These are phyloP conservation scores for Petunia axillaris DNA, from an alignment of 257 asterid species.

Conservation along the genomic window DNA sequence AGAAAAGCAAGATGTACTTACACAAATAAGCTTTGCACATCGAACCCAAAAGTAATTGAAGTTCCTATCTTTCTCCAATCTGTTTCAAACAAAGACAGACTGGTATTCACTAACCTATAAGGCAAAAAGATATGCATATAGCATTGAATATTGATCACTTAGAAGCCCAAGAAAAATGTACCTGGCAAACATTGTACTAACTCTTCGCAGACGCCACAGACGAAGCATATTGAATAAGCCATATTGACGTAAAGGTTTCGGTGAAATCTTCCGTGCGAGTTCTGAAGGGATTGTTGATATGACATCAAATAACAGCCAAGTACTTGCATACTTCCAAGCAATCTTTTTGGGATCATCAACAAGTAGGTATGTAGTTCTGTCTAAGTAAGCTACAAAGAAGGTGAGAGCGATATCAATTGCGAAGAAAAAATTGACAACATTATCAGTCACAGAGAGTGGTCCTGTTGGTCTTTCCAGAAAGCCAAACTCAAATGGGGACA, in stretches of 20 bases:
- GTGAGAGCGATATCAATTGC: conserved; percentile 80
- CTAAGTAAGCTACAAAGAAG: conserved; percentile 85
- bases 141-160: background rate
- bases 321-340: conserved; percentile 57
- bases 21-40: conserved; percentile 82
- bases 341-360: conserved; percentile 62
- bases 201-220: conserved; percentile 91
- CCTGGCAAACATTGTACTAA: conserved; percentile 84
- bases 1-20: conserved; percentile 44
- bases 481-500: conserved; percentile 89
- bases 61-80: conserved; percentile 88
- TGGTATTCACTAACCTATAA: background rate
- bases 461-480: conserved; percentile 57
- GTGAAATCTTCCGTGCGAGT: conserved; percentile 62
- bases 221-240: conserved; percentile 89
- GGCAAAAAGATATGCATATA: background rate
- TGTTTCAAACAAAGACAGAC: conserved; percentile 32
- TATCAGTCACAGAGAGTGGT: conserved; percentile 60
- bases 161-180: conserved; percentile 27
- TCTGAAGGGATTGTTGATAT: conserved; percentile 83
- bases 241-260: conserved; percentile 54
- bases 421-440: conserved; percentile 79
- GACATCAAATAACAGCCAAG: conserved; percentile 72
- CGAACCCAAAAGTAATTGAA: conserved; percentile 94
- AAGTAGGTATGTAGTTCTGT: conserved; percentile 60